A percentile compares a stretch with the other conserved stretches of the same genome.
These are phyloP conservation scores for Carex scoparia DNA, from an alignment of 176 grass and related monocot genomes.

Conservation along the genomic window DNA sequence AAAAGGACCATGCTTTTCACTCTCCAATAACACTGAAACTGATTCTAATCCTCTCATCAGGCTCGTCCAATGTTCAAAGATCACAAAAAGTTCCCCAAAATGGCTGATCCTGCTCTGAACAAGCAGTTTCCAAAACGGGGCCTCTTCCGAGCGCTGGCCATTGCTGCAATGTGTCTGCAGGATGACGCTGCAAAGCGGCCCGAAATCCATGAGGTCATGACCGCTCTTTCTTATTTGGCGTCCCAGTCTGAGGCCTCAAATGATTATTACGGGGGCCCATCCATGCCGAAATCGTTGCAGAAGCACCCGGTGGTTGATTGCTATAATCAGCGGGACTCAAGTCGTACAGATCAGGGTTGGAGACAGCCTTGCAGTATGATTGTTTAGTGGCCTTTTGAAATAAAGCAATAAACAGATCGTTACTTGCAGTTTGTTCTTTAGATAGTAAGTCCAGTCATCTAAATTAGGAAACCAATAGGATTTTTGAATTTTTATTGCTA, in stretches of 20 bases:
- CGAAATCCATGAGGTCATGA: constrained; percentile 48
- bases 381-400: not conserved
- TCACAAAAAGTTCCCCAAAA: constrained; percentile 60
- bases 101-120: constrained; percentile 58
- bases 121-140: constrained; percentile 43
- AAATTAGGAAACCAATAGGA: not conserved
- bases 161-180: constrained; percentile 77
- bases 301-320: not conserved
- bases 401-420: not conserved
- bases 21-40: constrained; percentile 1
- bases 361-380: not conserved
- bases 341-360: not conserved
- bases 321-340: not conserved
- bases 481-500: not conserved
- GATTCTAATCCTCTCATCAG: constrained; percentile 26
- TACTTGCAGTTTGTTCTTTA: not conserved
- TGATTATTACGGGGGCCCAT: constrained; percentile 36
- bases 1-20: not conserved
- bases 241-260: constrained; percentile 27
- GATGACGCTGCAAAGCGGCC: constrained; percentile 55
- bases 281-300: constrained; percentile 9
- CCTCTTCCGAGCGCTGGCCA: constrained; percentile 60
- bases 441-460: not conserved
- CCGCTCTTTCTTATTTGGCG: constrained; percentile 66
- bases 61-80: constrained; percentile 85